Conservation (phyloP, 2,329 filamentous ascomycete species). For the Proliferodiscus dingleyae region DNA sequence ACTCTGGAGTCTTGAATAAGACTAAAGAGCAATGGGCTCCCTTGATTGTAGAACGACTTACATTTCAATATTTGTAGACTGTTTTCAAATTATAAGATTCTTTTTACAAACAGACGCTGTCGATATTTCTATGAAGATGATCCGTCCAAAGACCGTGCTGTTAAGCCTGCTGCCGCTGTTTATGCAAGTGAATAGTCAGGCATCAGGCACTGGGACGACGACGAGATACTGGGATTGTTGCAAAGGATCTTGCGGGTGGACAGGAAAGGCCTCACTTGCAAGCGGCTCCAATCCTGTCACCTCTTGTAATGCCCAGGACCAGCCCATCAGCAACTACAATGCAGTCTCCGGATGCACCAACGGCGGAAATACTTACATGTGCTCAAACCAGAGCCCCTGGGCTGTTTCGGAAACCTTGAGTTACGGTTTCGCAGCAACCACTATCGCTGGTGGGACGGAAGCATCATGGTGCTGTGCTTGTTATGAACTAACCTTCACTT, state of each 20-base stretch:
- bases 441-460: conserved; percentile 50
- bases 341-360: conserved; percentile 51
- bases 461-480: conserved; percentile 62
- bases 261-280: conserved; percentile 48
- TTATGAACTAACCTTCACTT: conserved; percentile 47
- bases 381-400: conserved; percentile 58
- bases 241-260: conserved; percentile 63
- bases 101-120: too few species aligned
- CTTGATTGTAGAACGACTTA: too few species aligned
- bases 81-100: too few species aligned
- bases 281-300: conserved; percentile 22
- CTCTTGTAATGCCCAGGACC: conserved; percentile 41
- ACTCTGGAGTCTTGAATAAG: too few species aligned
- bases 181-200: conserved; percentile 15
- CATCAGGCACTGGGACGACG: conserved; percentile 27
- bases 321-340: conserved; percentile 45
- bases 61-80: too few species aligned
- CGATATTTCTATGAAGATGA: too few species aligned
- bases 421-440: conserved; percentile 60
- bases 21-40: too few species aligned
- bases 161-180: conserved; percentile 24
- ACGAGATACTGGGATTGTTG: conserved; percentile 51
- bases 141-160: conserved; percentile 19
- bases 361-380: conserved; percentile 43
- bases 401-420: conserved; percentile 50